Base-by-base conservation (phyloP, 371 early-diverging fungal species). In the Dichotomocladium elegans region DNA sequence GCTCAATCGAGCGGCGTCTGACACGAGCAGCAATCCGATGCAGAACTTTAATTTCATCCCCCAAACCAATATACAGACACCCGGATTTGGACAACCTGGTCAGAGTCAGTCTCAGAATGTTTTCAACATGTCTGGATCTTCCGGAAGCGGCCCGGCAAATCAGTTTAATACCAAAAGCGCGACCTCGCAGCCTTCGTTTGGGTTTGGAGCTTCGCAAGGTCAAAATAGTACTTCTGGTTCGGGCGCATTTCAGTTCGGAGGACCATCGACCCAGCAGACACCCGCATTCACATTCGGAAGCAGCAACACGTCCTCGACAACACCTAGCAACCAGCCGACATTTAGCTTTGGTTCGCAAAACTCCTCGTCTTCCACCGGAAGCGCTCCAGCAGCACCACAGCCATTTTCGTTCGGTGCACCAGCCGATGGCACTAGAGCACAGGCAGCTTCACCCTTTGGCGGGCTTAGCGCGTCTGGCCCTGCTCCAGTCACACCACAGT, bases 321-420 rank as follows among this genome's bases (percentile, higher is more conserved):
- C 37, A 2, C 2, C 37, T 17, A 37, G 37, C 9, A n/a, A 37
- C n/a, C 37, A 37, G 10, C 37, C n/a, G 15, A n/a, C 37, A 0
- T 37, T 37, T 37, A 21, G n/a, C 4, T 37, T 37, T 37, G 37
- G 37, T 17, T 37, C 37, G n/a, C 37, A 37, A 37, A 9, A 5
- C 6, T 37, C 37, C 3, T 37, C 21, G n/a, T 7, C 37, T 37
- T 37, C 21, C 21, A 21, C 24, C 3, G 10, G 24, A 25, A 22
- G 6, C 10, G 14, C 25, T 11, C 14, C 15, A 7, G 43, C 43
- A 22, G 25, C 43, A 24, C 43, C 28, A 47, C 30, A 25, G 3
- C 17, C 47, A 1, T 47, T 47, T 21, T n/a, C 26, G 19, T 47
- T 47, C 31, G 47, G 47, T 47, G 21, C 47, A 45, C 45, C 45